These are phyloP conservation scores for Pontederia paniculata DNA, from an alignment of 176 grass and related monocot species.

Conservation along the genomic window DNA sequence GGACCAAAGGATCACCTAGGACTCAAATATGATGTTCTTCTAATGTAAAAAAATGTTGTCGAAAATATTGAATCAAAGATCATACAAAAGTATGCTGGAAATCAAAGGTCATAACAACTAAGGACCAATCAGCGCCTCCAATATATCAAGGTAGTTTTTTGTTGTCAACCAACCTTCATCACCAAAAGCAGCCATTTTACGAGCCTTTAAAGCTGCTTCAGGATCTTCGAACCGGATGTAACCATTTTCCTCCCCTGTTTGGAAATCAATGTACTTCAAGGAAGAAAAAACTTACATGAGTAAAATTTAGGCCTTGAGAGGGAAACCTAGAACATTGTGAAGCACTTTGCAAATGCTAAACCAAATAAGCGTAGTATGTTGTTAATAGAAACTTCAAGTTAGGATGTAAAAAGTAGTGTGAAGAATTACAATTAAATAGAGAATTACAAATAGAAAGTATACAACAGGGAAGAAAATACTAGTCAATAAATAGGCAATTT, in stretches of 20 bases:
- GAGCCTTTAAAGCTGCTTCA: conserved; percentile 54
- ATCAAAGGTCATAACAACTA: conserved; percentile 3
- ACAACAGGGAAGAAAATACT: too few species aligned
- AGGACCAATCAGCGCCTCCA: conserved; percentile 70
- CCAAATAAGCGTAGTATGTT: too few species aligned
- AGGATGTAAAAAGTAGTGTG: too few species aligned
- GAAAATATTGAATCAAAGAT: not conserved
- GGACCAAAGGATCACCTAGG: not conserved
- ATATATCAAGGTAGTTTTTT: conserved; percentile 54
- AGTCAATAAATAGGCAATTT: too few species aligned
- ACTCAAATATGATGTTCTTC: conserved; percentile 3
- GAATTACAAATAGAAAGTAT: too few species aligned
- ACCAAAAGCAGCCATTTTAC: conserved; percentile 56
- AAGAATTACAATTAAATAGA: too few species aligned
- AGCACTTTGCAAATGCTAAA: too few species aligned
- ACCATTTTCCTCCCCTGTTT: conserved; percentile 65
- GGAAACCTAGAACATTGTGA: not conserved
- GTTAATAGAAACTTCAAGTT: too few species aligned
- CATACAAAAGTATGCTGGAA: too few species aligned
- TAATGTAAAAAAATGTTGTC: conserved; percentile 5
- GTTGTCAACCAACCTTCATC: conserved; percentile 67
- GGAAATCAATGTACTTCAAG: conserved; percentile 74
- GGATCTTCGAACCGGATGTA: conserved; percentile 81
- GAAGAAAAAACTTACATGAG: not conserved
- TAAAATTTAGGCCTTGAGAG: not conserved